These are phyloP conservation scores for Clitopilus hobsonii DNA, from an alignment of 768 basidiomycete genomes.

Conservation along the genomic window DNA sequence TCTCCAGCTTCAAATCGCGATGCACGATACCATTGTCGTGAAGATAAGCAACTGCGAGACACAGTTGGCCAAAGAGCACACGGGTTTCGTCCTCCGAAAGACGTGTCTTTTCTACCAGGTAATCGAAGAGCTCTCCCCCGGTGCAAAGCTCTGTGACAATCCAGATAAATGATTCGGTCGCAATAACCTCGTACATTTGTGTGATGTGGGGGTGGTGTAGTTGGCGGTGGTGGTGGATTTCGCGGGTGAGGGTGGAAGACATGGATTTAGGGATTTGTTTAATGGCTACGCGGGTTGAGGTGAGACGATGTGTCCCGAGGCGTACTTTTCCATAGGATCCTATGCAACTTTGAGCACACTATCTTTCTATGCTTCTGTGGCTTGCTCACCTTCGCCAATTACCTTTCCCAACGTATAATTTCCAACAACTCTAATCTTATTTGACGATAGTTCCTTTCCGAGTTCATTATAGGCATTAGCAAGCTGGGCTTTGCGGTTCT, in stretches of 20 bases:
- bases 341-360: slow-evolving; percentile 24
- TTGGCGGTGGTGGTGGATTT: slow-evolving; percentile 97
- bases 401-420: slow-evolving; percentile 92
- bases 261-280: slow-evolving; percentile 97
- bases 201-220: slow-evolving; percentile 95
- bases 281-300: slow-evolving; percentile 88
- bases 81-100: slow-evolving; percentile 80
- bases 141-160: slow-evolving; percentile 96
- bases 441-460: slow-evolving; percentile 90
- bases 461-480: slow-evolving; percentile 96
- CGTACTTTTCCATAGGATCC: slow-evolving; percentile 96
- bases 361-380: slow-evolving; percentile 6
- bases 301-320: slow-evolving; percentile 89
- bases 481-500: slow-evolving; percentile 85
- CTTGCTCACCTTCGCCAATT: slow-evolving; percentile 83
- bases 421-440: slow-evolving; percentile 86
- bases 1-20: slow-evolving; percentile 95
- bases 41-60: slow-evolving; percentile 88
- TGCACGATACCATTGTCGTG: slow-evolving; percentile 94
- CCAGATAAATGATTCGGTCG: slow-evolving; percentile 94
- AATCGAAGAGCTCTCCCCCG: slow-evolving; percentile 97
- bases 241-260: slow-evolving; percentile 88
- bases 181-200: slow-evolving; percentile 96
- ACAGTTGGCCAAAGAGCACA: slow-evolving; percentile 92
- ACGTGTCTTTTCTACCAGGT: slow-evolving; percentile 92